Base-by-base conservation (phyloP, 2,329 filamentous ascomycete species). In the Fusarium dlaminii region DNA sequence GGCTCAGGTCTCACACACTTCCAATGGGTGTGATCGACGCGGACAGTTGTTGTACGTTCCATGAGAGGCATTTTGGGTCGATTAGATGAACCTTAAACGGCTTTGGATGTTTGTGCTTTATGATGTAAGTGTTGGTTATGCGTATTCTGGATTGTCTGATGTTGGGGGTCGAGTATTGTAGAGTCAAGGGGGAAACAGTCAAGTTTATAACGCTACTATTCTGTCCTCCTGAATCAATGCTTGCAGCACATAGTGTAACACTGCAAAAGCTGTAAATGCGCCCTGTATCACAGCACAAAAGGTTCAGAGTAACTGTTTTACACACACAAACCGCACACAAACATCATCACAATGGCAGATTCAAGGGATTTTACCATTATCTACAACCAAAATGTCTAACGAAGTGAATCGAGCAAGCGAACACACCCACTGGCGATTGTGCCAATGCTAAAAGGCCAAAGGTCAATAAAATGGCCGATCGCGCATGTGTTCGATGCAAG, bases 1-100 rank as follows among this genome's bases (percentile, higher is more conserved):
- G 1, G 14, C 14, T 37, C 24, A 0, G 51, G 51, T 18, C 24
- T 55, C 24, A 55, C 2, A 2, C 51, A 55, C 20, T 39, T 54
- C 51, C 2, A 54, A 3, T 54, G 24, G 1, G 51, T 18, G 15
- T 54, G 34, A 13, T 29, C 51, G 0, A 15, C 11, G 3, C 34
- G 34, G 2, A 39, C 18, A 1, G 20, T 37, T 2, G 24, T 39
- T 8, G 34, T 39, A 18, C 32, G 51, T 29, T 54, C 4, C 51
- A 39, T 22, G 0, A 54, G 34, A 27, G 51, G 34, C 34, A 54
- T 39, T 37, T 32, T 34, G 1, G 8, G 7, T 10, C 6, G 5
- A 3, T 18, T 0, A 22, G 14, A 6, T 36, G 13, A 17, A 5
- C 2, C 2, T 37, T 9, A 13, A 5, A 18, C 1, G 8, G 2